Evolutionary conservation across 352 stramenopile species (phyloP).

Genomic region (Phytopythium oedochilum): DNA sequence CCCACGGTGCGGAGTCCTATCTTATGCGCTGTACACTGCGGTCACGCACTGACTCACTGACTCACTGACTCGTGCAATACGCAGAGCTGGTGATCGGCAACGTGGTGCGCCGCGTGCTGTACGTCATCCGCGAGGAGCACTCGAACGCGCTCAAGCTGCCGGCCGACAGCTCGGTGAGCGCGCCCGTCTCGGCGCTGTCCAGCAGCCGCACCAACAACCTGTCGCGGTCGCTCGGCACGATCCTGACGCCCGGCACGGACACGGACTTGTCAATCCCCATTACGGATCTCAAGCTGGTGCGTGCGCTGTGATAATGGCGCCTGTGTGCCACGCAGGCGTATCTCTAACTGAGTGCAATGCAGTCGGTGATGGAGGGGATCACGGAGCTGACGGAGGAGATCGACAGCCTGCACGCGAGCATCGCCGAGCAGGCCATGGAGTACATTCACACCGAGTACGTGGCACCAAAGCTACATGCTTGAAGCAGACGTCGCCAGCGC

Average conservation of each 20-base stretch:
- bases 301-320: neutral
- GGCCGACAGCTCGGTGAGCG: constrained; percentile 9
- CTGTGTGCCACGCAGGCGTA: neutral
- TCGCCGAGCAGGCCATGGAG: constrained; percentile 94
- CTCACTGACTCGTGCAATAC: neutral
- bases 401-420: constrained; percentile 94
- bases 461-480: neutral
- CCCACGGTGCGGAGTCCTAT: constrained; percentile 31
- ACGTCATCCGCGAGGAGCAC: constrained; percentile 88
- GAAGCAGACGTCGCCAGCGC: neutral
- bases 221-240: constrained; percentile 70
- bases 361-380: constrained; percentile 93
- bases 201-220: constrained; percentile 57
- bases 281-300: constrained; percentile 72
- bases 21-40: no score
- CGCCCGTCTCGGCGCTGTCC: constrained; percentile 8
- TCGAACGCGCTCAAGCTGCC: constrained; percentile 64
- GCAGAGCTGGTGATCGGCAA: constrained; percentile 85
- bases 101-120: constrained; percentile 85
- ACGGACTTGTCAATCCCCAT: constrained; percentile 82
- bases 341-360: neutral
- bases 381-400: constrained; percentile 94
- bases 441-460: constrained; percentile 95
- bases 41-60: neutral
- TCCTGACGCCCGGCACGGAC: constrained; percentile 75